These are phyloP conservation scores for Nemania diffusa DNA, from an alignment of 2,329 filamentous ascomycete genomes.

Conservation along the genomic window DNA sequence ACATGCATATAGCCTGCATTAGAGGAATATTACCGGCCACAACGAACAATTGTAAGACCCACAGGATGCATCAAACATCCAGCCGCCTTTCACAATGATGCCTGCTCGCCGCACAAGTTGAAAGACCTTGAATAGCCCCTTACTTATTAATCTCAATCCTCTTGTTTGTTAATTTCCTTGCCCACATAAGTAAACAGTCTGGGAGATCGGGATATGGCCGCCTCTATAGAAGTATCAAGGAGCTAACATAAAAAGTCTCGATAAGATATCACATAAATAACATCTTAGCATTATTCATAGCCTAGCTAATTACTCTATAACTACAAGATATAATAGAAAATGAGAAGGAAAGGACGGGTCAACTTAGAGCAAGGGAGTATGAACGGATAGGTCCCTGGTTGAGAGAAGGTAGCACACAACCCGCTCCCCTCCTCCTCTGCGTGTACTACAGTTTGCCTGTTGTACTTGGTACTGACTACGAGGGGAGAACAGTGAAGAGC, in stretches of 20 bases:
- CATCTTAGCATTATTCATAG: not conserved
- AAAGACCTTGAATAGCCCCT: not conserved
- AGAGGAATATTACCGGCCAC: not conserved
- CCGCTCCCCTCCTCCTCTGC: conserved; percentile 1
- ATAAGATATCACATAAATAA: not conserved
- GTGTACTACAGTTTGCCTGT: conserved; percentile 10
- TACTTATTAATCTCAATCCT: too few species aligned
- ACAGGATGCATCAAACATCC: not conserved
- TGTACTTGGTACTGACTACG: not conserved
- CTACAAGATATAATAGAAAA: too few species aligned
- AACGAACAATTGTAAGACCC: conserved; percentile 3
- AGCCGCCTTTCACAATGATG: not conserved
- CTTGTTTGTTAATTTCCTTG: not conserved
- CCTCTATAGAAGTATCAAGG: too few species aligned
- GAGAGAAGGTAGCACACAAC: not conserved
- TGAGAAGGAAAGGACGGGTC: not conserved
- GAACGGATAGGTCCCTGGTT: not conserved
- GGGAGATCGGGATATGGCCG: not conserved
- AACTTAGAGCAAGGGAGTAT: not conserved
- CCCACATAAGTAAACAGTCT: not conserved
- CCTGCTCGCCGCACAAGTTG: not conserved
- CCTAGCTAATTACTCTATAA: too few species aligned
- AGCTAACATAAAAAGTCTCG: not conserved
- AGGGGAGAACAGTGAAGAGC: not conserved
- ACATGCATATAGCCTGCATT: not conserved